Base-by-base conservation (phyloP, 345 rosid genomes). In the Orychophragmus violaceus region DNA sequence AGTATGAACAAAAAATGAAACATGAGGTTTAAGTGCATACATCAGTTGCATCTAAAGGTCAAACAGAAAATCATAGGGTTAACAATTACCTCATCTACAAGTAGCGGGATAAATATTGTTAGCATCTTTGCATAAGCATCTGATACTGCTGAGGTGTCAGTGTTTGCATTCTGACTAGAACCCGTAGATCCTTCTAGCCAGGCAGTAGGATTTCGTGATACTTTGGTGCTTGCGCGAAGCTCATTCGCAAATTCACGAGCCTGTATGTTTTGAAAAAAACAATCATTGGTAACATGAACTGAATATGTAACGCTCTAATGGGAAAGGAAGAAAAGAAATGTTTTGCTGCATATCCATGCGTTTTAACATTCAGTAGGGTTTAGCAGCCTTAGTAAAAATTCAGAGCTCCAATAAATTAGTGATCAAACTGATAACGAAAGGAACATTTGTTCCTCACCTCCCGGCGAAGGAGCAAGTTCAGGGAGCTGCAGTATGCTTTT, bases 211-310 rank as follows among this genome's bases (percentile, higher is more conserved):
- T 87, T 86, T 72, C 89, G 84, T 59, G 99, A 84, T 66, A 95
- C 95, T 81, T 95, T 95, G 63, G 97, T 91, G 73, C 99, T 86
- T 68, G 97, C 96, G 81, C 99, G 99, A 77, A 95, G 99, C 83
- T 95, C 99, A 72, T 89, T 95, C 41, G 97, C 95, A 55, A 91
- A 95, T 76, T 95, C 99, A 37, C 96, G 97, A 78, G 99, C 97
- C 99, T 91, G 82, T n/a, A n/a, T 21, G 39, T 37, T 44, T 36
- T 18, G 1, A 64, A 69, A 32, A 59, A 58, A 29, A 5, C 30
- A 29, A 32, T 22, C 11, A 39, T 18, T 29, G 13, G 54, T 41
- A 41, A 29, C 45, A 19, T 25, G 60, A 70, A 60, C 61, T 30
- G 11, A 39, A 49, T 23, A 24, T 23, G 11, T 37, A 49, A 58